Conservation (phyloP, 129 eudicot genomes). For the Scalesia atractyloides region DNA sequence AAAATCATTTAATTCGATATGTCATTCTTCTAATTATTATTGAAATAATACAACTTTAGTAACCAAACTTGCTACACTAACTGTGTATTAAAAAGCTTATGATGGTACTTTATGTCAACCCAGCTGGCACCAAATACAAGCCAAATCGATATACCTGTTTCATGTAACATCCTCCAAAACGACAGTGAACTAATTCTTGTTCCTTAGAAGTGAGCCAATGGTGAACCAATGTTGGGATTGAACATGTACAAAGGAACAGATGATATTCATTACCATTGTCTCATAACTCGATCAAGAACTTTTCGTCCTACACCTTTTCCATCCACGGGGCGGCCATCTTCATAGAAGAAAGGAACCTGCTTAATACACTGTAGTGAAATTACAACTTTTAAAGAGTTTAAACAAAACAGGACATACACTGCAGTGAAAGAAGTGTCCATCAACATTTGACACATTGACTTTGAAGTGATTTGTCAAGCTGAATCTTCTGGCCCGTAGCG, state of each 20-base stretch:
- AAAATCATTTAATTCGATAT: too few species aligned
- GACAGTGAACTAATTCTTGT: slow-evolving; percentile 82
- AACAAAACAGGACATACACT: slow-evolving; percentile 52
- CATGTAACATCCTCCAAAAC: slow-evolving; percentile 76
- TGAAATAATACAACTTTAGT: too few species aligned
- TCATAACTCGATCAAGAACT: slow-evolving; percentile 73
- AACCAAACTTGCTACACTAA: too few species aligned
- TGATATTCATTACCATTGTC: slow-evolving; percentile 61
- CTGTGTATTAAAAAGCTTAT: too few species aligned
- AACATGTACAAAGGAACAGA: too few species aligned
- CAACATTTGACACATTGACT: slow-evolving; percentile 63
- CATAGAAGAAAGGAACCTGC: slow-evolving; percentile 83
- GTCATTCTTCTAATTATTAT: too few species aligned
- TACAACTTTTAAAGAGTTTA: not conserved
- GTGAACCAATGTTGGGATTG: slow-evolving; percentile 73
- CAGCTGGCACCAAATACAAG: not conserved
- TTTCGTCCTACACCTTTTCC: slow-evolving; percentile 84
- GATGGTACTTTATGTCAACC: too few species aligned
- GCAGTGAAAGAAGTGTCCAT: slow-evolving; percentile 86
- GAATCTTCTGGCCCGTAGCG: slow-evolving; percentile 59
- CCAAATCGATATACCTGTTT: slow-evolving; percentile 40
- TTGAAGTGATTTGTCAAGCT: slow-evolving; percentile 73
- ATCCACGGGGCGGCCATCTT: slow-evolving; percentile 89
- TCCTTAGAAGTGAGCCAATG: slow-evolving; percentile 80
- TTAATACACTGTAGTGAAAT: not conserved